Evolutionary conservation across 2,329 filamentous ascomycete genomes (phyloP).

Genomic region (Penicillium occitanis): DNA sequence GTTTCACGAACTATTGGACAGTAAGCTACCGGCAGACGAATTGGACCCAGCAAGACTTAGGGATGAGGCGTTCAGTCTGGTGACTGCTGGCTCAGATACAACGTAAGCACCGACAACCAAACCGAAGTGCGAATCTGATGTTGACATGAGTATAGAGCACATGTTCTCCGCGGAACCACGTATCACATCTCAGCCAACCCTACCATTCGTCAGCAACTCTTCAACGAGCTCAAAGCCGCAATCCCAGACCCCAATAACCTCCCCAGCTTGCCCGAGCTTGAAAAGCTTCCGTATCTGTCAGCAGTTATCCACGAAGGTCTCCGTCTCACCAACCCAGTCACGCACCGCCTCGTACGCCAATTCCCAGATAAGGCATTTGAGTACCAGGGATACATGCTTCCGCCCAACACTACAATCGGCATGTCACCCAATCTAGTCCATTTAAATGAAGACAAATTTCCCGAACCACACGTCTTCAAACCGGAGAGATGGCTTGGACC

Average conservation of each 20-base stretch:
- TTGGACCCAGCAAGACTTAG: neutral
- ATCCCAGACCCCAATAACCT: constrained; percentile 23
- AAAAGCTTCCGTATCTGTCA: constrained; percentile 30
- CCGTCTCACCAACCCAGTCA: constrained; percentile 37
- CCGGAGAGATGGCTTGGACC: constrained; percentile 26
- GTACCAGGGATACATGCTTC: constrained; percentile 28
- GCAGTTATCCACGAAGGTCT: constrained; percentile 30
- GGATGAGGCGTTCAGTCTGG: neutral
- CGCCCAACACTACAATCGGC: constrained; percentile 25
- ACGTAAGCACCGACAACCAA: neutral
- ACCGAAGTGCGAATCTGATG: neutral
- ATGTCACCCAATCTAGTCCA: constrained; percentile 26
- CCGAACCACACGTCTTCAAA: constrained; percentile 23
- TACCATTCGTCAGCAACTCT: constrained; percentile 19
- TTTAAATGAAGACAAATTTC: constrained; percentile 24
- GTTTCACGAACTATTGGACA: neutral
- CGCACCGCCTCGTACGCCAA: constrained; percentile 29
- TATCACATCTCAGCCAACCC: constrained; percentile 25
- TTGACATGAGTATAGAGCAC: neutral
- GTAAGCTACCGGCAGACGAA: neutral
- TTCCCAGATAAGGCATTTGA: constrained; percentile 22
- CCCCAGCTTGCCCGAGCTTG: constrained; percentile 23
- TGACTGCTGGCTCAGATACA: neutral
- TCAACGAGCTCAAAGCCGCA: constrained; percentile 23
- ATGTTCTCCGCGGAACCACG: constrained; percentile 4